Evolutionary conservation across 345 rosid genomes (phyloP).

Genomic region (Pistacia integerrima): DNA sequence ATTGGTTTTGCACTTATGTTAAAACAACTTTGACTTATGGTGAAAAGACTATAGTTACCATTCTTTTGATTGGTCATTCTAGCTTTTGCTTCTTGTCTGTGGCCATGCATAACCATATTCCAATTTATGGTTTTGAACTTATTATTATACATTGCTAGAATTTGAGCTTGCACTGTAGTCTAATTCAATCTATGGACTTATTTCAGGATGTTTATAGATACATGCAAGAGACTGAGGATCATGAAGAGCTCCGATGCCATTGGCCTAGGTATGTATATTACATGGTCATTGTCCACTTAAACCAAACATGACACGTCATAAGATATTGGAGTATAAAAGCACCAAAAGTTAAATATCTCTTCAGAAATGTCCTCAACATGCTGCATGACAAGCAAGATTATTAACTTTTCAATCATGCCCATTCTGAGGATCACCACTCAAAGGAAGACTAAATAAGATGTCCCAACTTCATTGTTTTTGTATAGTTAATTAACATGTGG

Average conservation of each 20-base stretch:
- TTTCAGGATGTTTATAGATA: slow-evolving; percentile 60
- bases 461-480: background rate
- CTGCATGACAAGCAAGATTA: background rate
- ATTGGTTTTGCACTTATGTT: background rate
- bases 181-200: slow-evolving; percentile 20
- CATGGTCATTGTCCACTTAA: background rate
- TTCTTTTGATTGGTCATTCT: background rate
- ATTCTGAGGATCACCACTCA: background rate
- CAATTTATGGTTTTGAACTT: background rate
- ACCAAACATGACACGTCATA: background rate
- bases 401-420: background rate
- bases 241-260: slow-evolving; percentile 80
- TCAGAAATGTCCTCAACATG: background rate
- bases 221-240: slow-evolving; percentile 66
- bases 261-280: slow-evolving; percentile 47
- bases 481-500: background rate
- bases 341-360: background rate
- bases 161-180: slow-evolving; percentile 7
- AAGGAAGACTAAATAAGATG: background rate
- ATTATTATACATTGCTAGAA: background rate
- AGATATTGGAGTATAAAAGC: background rate
- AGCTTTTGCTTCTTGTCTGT: background rate
- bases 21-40: background rate
- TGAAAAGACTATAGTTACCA: background rate
- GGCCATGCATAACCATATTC: background rate